Conservation (phyloP, 2,329 filamentous ascomycete species). For the Aureobasidium sp. region DNA sequence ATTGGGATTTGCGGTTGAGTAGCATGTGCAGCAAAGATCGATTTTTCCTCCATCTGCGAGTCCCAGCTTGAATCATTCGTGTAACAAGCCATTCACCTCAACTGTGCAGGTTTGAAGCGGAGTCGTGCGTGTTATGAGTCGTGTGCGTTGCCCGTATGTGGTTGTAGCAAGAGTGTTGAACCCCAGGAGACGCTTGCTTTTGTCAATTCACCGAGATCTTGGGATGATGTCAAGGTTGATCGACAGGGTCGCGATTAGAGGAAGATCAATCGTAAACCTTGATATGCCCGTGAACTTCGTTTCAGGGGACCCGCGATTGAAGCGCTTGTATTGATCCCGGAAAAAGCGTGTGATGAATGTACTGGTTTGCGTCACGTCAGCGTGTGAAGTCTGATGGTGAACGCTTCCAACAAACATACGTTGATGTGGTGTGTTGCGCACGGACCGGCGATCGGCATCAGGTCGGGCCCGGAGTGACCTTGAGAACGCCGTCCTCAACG, state of each 20-base stretch:
- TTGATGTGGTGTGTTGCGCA: background rate
- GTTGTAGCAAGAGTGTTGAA: conserved; percentile 6
- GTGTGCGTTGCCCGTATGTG: background rate
- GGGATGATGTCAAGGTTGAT: conserved; percentile 3
- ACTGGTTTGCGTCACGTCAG: background rate
- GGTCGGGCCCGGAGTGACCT: background rate
- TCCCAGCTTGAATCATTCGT: background rate
- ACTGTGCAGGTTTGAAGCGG: background rate
- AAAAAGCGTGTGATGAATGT: background rate
- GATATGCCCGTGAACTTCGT: too few species aligned
- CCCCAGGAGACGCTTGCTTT: background rate
- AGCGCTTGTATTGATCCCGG: background rate
- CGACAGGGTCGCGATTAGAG: background rate
- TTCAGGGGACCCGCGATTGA: background rate
- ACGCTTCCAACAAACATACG: background rate
- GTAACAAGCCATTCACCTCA: background rate
- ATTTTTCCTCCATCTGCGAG: background rate
- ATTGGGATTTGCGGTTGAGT: background rate
- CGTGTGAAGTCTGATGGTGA: background rate
- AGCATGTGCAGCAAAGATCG: background rate
- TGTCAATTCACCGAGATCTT: background rate
- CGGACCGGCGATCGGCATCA: background rate
- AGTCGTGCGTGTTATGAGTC: background rate
- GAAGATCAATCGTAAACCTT: background rate
- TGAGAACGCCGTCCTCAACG: conserved; percentile 1